These are phyloP conservation scores for Cercospora janseana DNA, from an alignment of 2,329 filamentous ascomycete species.

Conservation along the genomic window DNA sequence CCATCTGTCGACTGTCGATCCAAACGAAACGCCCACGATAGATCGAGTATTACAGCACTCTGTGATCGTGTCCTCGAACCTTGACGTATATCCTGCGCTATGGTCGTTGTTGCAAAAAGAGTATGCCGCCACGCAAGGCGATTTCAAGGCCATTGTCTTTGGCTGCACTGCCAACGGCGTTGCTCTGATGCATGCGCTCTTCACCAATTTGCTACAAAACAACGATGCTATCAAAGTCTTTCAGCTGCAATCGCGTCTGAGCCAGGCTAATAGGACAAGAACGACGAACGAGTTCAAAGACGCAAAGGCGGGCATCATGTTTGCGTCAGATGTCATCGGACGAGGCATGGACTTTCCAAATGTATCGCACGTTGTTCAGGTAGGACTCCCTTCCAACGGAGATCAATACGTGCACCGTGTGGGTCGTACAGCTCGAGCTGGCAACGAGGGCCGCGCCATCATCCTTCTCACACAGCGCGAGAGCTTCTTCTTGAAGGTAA, in stretches of 20 bases:
- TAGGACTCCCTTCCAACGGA: constrained; percentile 56
- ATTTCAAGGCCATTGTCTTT: constrained; percentile 50
- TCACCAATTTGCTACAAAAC: constrained; percentile 38
- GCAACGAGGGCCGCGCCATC: constrained; percentile 62
- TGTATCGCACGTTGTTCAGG: constrained; percentile 83
- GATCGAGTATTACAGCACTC: constrained; percentile 52
- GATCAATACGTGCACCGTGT: constrained; percentile 86
- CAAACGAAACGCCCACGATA: constrained; percentile 47
- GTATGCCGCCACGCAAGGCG: constrained; percentile 38
- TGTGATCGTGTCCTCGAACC: constrained; percentile 41
- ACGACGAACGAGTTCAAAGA: constrained; percentile 49
- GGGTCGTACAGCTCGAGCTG: constrained; percentile 85
- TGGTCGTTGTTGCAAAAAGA: constrained; percentile 48
- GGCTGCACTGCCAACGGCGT: constrained; percentile 49
- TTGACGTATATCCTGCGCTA: constrained; percentile 48
- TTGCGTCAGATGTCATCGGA: constrained; percentile 73
- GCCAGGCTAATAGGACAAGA: constrained; percentile 43
- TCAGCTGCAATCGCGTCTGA: constrained; percentile 47
- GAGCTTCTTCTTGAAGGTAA: constrained; percentile 51
- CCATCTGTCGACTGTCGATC: constrained; percentile 46
- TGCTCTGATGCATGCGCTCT: constrained; percentile 43
- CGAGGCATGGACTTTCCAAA: constrained; percentile 96
- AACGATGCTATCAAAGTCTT: constrained; percentile 39
- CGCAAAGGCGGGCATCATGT: constrained; percentile 49
- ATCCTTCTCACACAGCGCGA: constrained; percentile 54